A percentile compares a stretch with the other conserved stretches of the same genome.
Evolutionary conservation across 768 basidiomycete genomes (phyloP).

Genomic region (Lyophyllum atratum): DNA sequence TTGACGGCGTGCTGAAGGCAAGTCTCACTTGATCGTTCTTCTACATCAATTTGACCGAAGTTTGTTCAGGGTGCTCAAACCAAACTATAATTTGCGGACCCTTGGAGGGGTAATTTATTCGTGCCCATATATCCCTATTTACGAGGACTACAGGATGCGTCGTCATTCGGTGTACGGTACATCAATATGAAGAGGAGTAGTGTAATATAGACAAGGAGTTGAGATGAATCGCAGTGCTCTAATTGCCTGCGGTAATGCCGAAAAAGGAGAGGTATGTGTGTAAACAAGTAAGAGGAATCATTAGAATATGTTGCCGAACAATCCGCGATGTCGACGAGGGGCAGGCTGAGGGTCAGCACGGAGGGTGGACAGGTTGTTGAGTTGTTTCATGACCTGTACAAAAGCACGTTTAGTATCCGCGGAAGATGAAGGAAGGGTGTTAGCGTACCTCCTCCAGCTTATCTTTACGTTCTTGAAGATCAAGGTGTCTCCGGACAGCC

Average conservation of each 20-base stretch:
- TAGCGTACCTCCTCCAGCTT: conserved; percentile 86
- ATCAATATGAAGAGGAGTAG: conserved; percentile 3
- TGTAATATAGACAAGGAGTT: conserved; percentile 10
- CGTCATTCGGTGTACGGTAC: conserved; percentile 9
- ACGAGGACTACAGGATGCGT: conserved; percentile 1
- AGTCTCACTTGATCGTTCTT: conserved; percentile 12
- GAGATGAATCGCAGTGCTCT: conserved; percentile 4
- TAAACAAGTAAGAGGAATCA: conserved; percentile 3
- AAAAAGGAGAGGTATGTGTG: neutral
- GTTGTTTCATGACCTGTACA: conserved; percentile 87
- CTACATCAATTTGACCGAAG: neutral
- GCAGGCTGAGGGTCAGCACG: conserved; percentile 79
- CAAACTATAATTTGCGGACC: conserved; percentile 37
- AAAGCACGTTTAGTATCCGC: neutral
- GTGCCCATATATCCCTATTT: conserved; percentile 11
- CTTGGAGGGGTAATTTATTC: neutral
- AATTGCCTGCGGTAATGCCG: conserved; percentile 7
- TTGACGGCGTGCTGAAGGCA: conserved; percentile 82
- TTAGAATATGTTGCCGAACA: conserved; percentile 79
- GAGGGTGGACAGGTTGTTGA: conserved; percentile 88
- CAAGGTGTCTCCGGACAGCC: conserved; percentile 79
- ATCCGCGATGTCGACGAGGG: conserved; percentile 72
- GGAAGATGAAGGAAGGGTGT: neutral
- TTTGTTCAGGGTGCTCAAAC: conserved; percentile 40
- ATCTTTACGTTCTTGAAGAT: conserved; percentile 95